phyloP scores from a whole-genome alignment of 148 eudicot genomes.

The Rhododendron simsii region DNA sequence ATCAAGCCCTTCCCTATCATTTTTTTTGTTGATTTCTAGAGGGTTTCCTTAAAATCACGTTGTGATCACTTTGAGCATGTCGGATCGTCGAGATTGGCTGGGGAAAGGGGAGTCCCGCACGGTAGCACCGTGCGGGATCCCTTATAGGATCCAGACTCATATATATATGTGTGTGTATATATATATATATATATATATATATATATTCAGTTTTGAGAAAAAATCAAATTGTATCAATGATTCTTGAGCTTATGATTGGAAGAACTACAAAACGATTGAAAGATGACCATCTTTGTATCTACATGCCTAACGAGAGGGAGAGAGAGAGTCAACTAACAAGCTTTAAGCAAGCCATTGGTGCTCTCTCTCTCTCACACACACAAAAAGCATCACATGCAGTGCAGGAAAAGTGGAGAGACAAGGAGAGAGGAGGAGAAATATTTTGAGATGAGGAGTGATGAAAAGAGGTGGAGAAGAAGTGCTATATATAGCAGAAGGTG shows the following conservation, averaged over 20 bases:
- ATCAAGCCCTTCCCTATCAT: too few species aligned
- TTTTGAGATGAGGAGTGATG: not conserved
- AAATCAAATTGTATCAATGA: not conserved
- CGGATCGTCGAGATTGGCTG: too few species aligned
- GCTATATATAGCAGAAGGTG: not conserved
- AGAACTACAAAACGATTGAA: not conserved
- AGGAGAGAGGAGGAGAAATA: not conserved
- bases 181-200: too few species aligned
- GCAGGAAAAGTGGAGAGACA: not conserved
- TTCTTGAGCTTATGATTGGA: not conserved
- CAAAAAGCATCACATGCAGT: not conserved
- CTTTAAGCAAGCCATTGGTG: slow-evolving; percentile 23
- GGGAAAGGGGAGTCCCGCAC: too few species aligned
- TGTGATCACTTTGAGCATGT: too few species aligned
- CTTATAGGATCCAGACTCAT: too few species aligned
- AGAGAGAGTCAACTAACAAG: not conserved
- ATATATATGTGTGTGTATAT: too few species aligned
- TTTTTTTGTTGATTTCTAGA: too few species aligned
- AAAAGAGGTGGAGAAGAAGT: not conserved
- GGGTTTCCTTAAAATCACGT: too few species aligned
- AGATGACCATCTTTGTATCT: not conserved
- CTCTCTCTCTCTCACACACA: not conserved
- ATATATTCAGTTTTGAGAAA: not conserved
- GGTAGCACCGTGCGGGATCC: too few species aligned
- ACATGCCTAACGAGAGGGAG: not conserved